A percentile compares a stretch with the other conserved stretches of the same genome.
Conservation (phyloP, 1,284 basidiomycete species). For the Pseudomicrostroma phylloplanum region DNA sequence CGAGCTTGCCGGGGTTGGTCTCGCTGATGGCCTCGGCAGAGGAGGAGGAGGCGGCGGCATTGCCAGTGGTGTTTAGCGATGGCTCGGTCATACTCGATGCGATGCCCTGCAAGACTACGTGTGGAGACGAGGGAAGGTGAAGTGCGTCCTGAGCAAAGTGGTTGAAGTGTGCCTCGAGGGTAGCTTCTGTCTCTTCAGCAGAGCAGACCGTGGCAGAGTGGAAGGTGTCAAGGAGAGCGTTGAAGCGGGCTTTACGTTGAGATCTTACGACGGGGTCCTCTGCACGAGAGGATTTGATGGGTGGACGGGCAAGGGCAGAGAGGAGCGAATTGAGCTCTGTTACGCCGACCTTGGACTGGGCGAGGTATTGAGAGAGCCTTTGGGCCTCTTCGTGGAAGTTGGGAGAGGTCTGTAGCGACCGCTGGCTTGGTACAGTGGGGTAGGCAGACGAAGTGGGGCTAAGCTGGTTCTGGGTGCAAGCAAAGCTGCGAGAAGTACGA, state of each 20-base stretch:
- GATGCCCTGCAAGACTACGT: constrained; percentile 30
- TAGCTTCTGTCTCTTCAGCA: background rate
- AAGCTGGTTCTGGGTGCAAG: too few species aligned
- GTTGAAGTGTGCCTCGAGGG: constrained; percentile 23
- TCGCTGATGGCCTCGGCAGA: constrained; percentile 19
- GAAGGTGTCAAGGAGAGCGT: constrained; percentile 29
- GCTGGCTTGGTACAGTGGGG: background rate
- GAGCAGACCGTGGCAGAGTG: constrained; percentile 30
- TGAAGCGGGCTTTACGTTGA: constrained; percentile 27
- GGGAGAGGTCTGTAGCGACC: background rate
- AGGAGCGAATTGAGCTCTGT: constrained; percentile 27
- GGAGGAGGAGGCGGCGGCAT: background rate
- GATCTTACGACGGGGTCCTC: constrained; percentile 21
- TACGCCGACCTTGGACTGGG: constrained; percentile 15
- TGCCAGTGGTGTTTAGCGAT: constrained; percentile 12
- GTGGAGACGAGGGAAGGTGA: constrained; percentile 20
- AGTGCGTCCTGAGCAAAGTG: constrained; percentile 13
- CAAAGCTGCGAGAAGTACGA: too few species aligned
- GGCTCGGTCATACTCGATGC: constrained; percentile 34
- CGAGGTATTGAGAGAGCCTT: background rate
- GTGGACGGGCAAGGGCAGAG: constrained; percentile 18
- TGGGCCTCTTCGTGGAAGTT: background rate
- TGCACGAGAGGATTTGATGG: constrained; percentile 16
- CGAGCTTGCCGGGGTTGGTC: constrained; percentile 39
- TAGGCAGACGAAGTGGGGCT: too few species aligned